phyloP scores from a whole-genome alignment of 768 basidiomycete species.

The Trametes gibbosa region DNA sequence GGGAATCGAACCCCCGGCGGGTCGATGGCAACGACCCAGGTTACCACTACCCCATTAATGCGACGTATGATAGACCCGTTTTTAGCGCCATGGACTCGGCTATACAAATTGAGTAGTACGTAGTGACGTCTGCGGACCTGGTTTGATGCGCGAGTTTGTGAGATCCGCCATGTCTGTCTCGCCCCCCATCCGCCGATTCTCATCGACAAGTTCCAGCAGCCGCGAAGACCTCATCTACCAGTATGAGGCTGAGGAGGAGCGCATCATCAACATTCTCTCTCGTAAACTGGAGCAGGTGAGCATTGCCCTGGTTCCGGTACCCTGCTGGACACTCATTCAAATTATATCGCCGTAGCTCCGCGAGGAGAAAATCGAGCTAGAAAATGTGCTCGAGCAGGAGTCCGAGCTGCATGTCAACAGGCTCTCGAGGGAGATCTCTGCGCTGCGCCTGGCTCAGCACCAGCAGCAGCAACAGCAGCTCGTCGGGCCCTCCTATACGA shows the following conservation, averaged over 20 bases:
- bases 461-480: constrained; percentile 49
- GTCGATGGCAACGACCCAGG: constrained; percentile 49
- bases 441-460: constrained; percentile 58
- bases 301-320: background rate
- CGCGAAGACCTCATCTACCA: constrained; percentile 82
- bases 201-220: constrained; percentile 50
- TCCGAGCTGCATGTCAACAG: constrained; percentile 83
- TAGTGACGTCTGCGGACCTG: constrained; percentile 1
- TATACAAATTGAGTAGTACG: too few species aligned
- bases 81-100: too few species aligned
- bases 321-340: too few species aligned
- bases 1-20: constrained; percentile 90
- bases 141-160: background rate
- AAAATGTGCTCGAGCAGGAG: constrained; percentile 81
- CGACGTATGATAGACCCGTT: too few species aligned
- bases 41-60: constrained; percentile 37
- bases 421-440: constrained; percentile 66
- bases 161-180: constrained; percentile 37
- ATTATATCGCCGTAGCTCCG: too few species aligned
- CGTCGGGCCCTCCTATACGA: constrained; percentile 36
- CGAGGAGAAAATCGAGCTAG: constrained; percentile 81
- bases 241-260: constrained; percentile 88
- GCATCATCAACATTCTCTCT: constrained; percentile 79
- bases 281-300: constrained; percentile 81
- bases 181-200: constrained; percentile 58